Percentiles rank a stretch among this genome's conserved stretches.
phyloP scores from a whole-genome alignment of 2,329 filamentous ascomycete species.

The Fusarium sp. region DNA sequence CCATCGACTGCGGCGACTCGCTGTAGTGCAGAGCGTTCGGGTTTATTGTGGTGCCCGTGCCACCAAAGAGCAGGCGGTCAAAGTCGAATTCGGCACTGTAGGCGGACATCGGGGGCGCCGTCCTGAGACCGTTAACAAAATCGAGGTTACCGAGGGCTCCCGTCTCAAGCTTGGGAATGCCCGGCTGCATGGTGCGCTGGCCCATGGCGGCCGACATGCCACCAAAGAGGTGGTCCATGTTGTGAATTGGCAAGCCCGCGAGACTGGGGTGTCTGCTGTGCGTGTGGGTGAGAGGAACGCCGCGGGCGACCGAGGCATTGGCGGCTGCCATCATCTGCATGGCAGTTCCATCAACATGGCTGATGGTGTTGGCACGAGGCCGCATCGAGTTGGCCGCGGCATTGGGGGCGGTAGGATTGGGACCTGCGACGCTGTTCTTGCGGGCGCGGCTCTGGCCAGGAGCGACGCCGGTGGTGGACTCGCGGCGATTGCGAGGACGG shows the following conservation, averaged over 20 bases:
- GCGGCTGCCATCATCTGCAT: constrained; percentile 78
- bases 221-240: constrained; percentile 73
- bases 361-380: constrained; percentile 95
- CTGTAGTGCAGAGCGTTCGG: constrained; percentile 85
- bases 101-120: constrained; percentile 75
- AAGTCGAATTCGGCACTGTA: constrained; percentile 68
- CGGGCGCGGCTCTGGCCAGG: constrained; percentile 80
- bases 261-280: constrained; percentile 83
- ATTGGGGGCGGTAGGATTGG: constrained; percentile 57
- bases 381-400: constrained; percentile 73
- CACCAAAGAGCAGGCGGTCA: constrained; percentile 70
- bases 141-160: constrained; percentile 75
- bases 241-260: constrained; percentile 71
- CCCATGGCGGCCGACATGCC: constrained; percentile 78
- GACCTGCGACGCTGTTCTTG: constrained; percentile 87
- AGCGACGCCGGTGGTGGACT: constrained; percentile 83
- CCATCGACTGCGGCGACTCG: constrained; percentile 77
- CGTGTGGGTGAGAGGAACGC: constrained; percentile 64
- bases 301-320: constrained; percentile 64
- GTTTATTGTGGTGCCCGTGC: constrained; percentile 74
- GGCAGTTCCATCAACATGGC: constrained; percentile 84
- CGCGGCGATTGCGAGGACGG: constrained; percentile 86
- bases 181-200: constrained; percentile 74
- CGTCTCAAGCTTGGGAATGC: constrained; percentile 86
- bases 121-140: constrained; percentile 76